A percentile compares a stretch with the other conserved stretches of the same genome.
Evolutionary conservation across 441 rosid species (phyloP).

Genomic region (Bruguiera hainesii): DNA sequence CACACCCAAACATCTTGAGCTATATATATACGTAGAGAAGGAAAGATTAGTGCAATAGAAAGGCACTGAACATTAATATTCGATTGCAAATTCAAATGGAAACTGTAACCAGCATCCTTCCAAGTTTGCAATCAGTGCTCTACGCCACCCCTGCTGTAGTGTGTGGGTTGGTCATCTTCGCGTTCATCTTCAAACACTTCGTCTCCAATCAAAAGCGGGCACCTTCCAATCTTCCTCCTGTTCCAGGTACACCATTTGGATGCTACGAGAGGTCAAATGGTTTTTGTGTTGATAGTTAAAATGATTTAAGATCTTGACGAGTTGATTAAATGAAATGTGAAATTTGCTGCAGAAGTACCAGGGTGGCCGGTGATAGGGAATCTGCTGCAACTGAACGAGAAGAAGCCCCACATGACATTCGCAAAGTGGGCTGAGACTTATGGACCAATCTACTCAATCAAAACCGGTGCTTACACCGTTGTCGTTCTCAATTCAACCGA

Average conservation of each 20-base stretch:
- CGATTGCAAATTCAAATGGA: constrained; percentile 13
- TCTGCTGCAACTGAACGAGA: constrained; percentile 77
- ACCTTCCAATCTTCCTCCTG: constrained; percentile 37
- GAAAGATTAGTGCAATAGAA: too few relatives aligned
- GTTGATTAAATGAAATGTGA: neutral
- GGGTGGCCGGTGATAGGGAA: constrained; percentile 80
- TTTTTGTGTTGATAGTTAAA: neutral
- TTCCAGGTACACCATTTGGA: constrained; percentile 38
- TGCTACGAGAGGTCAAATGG: neutral
- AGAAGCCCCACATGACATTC: constrained; percentile 86
- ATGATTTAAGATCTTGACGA: constrained; percentile 6
- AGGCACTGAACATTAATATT: too few relatives aligned
- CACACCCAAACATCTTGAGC: too few relatives aligned
- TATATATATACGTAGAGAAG: too few relatives aligned
- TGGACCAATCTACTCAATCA: constrained; percentile 81
- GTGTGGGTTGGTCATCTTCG: constrained; percentile 34
- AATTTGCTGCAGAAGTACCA: constrained; percentile 56
- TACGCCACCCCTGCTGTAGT: constrained; percentile 33
- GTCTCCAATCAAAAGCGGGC: constrained; percentile 23
- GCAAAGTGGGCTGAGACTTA: constrained; percentile 71
- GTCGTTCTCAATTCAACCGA: constrained; percentile 66
- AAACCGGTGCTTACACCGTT: constrained; percentile 59
- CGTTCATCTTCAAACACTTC: constrained; percentile 32
- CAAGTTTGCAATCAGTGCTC: constrained; percentile 23
- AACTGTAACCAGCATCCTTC: constrained; percentile 3